Evolutionary conservation across 1,284 basidiomycete species (phyloP).

Genomic region (Rhizopogon parksii): DNA sequence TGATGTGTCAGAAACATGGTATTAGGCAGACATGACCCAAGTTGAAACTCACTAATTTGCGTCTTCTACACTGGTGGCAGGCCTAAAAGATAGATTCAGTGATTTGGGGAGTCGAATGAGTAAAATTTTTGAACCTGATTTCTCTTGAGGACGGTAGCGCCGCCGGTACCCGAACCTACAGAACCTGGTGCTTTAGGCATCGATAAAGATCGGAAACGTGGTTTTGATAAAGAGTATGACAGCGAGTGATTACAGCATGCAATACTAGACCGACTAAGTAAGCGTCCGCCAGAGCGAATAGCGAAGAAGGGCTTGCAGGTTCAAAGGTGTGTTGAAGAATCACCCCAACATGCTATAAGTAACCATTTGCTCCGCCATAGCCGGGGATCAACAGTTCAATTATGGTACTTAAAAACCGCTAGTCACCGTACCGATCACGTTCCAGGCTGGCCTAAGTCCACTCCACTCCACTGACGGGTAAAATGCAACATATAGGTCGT

Average conservation of each 20-base stretch:
- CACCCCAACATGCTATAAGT: background rate
- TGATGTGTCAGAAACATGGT: slow-evolving; percentile 9
- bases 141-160: slow-evolving; percentile 40
- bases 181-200: slow-evolving; percentile 19
- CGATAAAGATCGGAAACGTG: slow-evolving; percentile 1
- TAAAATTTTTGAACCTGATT: slow-evolving; percentile 41
- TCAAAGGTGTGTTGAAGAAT: background rate
- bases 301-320: background rate
- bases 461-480: background rate
- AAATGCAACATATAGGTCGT: slow-evolving; percentile 32
- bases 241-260: background rate
- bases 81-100: slow-evolving; percentile 14
- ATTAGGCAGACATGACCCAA: slow-evolving; percentile 2
- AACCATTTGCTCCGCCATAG: background rate
- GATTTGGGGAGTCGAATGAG: background rate
- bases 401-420: background rate
- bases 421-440: background rate
- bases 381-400: background rate
- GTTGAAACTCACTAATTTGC: slow-evolving; percentile 55
- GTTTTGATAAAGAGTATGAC: background rate
- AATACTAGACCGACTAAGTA: background rate
- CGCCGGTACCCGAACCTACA: slow-evolving; percentile 2
- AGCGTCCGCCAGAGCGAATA: background rate
- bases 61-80: slow-evolving; percentile 53
- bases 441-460: too few relatives aligned